Percentiles rank a stretch among this genome's conserved stretches.
Conservation (phyloP, 176 grass and related monocot species). For the Lolium rigidum region DNA sequence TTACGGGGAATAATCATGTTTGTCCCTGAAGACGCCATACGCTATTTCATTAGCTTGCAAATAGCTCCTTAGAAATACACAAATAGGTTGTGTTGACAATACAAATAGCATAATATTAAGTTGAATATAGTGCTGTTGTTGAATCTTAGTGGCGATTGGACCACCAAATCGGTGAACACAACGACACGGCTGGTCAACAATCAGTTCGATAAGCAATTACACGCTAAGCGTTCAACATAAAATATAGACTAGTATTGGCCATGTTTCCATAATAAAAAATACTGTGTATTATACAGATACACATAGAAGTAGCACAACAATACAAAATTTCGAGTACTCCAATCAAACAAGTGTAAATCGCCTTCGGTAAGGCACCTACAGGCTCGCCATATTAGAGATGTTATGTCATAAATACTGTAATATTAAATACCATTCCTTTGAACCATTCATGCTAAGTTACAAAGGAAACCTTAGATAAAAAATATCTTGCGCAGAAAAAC, state of each 20-base stretch:
- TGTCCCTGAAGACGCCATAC: background rate
- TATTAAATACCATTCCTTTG: background rate
- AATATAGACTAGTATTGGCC: background rate
- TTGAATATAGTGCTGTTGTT: slow-evolving; percentile 20
- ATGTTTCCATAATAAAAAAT: background rate
- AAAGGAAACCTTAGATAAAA: background rate
- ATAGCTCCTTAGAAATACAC: slow-evolving; percentile 1
- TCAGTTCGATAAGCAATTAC: background rate
- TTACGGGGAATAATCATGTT: slow-evolving; percentile 1
- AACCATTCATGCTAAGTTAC: slow-evolving; percentile 7
- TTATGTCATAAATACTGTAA: background rate
- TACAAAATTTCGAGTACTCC: background rate
- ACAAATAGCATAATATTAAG: slow-evolving; percentile 7
- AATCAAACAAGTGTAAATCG: no score
- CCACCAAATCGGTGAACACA: background rate
- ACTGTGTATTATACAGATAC: background rate
- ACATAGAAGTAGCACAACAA: background rate
- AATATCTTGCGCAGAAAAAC: background rate
- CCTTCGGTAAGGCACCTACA: background rate
- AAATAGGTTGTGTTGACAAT: background rate
- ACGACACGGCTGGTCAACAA: background rate
- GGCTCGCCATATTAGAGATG: background rate
- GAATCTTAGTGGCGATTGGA: background rate
- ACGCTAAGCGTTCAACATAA: background rate
- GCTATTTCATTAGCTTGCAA: slow-evolving; percentile 7